These are phyloP conservation scores for Lyophyllum decastes DNA, from an alignment of 768 basidiomycete species.

Conservation along the genomic window DNA sequence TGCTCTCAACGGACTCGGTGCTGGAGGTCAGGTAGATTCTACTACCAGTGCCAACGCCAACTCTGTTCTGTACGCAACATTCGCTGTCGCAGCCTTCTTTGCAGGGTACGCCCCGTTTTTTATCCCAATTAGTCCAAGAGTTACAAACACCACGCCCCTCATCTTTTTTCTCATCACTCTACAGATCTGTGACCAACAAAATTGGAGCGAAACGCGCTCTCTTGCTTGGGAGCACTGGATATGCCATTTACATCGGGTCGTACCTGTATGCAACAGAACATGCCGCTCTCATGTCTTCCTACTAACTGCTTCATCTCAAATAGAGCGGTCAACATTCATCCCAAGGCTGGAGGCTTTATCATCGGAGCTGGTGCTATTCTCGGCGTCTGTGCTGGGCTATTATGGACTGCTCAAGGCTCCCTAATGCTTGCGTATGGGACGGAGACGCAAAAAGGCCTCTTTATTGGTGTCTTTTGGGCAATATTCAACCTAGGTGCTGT, in stretches of 20 bases:
- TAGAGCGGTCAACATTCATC: slow-evolving; percentile 73
- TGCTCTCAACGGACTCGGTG: slow-evolving; percentile 64
- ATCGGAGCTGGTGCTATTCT: slow-evolving; percentile 73
- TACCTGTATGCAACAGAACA: slow-evolving; percentile 55
- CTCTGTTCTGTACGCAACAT: slow-evolving; percentile 58
- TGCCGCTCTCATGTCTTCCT: not conserved
- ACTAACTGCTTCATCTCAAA: not conserved
- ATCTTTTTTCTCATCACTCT: not conserved
- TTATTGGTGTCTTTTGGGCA: slow-evolving; percentile 80
- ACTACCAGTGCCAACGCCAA: slow-evolving; percentile 58
- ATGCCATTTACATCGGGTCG: slow-evolving; percentile 73
- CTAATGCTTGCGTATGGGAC: slow-evolving; percentile 85
- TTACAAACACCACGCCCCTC: not conserved
- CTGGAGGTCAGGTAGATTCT: slow-evolving; percentile 57
- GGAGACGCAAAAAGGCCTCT: slow-evolving; percentile 74
- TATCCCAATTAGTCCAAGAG: not conserved
- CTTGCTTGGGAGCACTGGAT: slow-evolving; percentile 72
- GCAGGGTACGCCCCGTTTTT: slow-evolving; percentile 49
- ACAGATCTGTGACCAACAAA: slow-evolving; percentile 76
- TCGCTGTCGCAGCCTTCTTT: slow-evolving; percentile 64
- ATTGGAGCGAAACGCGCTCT: slow-evolving; percentile 79
- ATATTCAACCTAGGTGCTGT: slow-evolving; percentile 85
- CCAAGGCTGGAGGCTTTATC: slow-evolving; percentile 59
- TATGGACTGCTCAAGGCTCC: slow-evolving; percentile 87
- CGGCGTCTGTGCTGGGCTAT: slow-evolving; percentile 67